phyloP scores from a whole-genome alignment of 352 stramenopile species.

The Paralagenidium karlingii region DNA sequence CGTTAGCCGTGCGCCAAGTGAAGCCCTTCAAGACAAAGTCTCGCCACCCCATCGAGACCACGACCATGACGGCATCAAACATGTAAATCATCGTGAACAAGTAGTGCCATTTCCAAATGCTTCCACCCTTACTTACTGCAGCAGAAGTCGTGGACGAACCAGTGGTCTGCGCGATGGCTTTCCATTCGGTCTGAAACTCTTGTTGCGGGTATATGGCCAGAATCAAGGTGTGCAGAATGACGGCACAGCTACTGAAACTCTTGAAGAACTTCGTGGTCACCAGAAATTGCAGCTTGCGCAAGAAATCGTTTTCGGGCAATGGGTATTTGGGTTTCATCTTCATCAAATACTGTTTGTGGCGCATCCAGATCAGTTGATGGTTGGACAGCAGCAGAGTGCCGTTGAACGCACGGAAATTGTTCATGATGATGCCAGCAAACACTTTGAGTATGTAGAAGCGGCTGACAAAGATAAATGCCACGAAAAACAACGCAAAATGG shows the following conservation, averaged over 20 bases:
- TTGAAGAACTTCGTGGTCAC: conserved; percentile 56
- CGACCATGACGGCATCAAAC: conserved; percentile 45
- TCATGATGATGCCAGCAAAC: conserved; percentile 76
- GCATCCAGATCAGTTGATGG: conserved; percentile 68
- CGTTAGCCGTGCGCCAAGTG: conserved; percentile 66
- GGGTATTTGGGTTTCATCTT: conserved; percentile 64
- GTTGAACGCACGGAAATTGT: conserved; percentile 79
- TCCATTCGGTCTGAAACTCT: conserved; percentile 14
- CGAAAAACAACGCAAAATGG: conserved; percentile 75
- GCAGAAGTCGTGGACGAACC: not conserved
- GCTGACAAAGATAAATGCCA: conserved; percentile 66
- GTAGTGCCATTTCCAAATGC: conserved; percentile 71
- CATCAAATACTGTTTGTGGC: conserved; percentile 46
- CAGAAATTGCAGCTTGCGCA: conserved; percentile 44
- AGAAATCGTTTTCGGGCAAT: conserved; percentile 34
- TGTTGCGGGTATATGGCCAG: conserved; percentile 21
- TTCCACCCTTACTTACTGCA: conserved; percentile 8
- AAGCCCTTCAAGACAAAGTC: conserved; percentile 80
- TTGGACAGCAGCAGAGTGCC: conserved; percentile 65
- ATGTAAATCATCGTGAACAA: conserved; percentile 70
- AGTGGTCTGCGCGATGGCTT: conserved; percentile 12
- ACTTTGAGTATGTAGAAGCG: conserved; percentile 68
- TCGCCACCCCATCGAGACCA: conserved; percentile 61
- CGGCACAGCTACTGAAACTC: conserved; percentile 38
- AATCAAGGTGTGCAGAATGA: conserved; percentile 58